Evolutionary conservation across 2,329 filamentous ascomycete species (phyloP).

Genomic region (Fusarium brachygibbosum): DNA sequence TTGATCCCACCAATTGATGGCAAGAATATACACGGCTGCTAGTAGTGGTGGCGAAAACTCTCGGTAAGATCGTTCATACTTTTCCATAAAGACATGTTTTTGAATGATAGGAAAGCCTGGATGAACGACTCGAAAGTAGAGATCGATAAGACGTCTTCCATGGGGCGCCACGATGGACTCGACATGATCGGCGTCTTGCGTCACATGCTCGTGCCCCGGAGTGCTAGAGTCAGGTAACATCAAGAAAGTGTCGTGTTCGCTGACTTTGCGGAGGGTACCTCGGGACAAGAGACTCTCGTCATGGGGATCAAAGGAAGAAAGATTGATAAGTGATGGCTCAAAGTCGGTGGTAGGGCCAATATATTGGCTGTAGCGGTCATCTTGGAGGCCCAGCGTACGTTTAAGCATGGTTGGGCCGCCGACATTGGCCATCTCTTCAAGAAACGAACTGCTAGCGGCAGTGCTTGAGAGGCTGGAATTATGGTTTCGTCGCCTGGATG

Average conservation of each 20-base stretch:
- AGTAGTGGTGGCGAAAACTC: conserved; percentile 83
- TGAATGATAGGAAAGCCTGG: conserved; percentile 86
- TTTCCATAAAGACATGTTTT: conserved; percentile 83
- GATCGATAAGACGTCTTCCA: conserved; percentile 80
- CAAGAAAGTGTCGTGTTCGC: conserved; percentile 82
- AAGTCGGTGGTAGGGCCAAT: conserved; percentile 87
- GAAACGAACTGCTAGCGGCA: conserved; percentile 71
- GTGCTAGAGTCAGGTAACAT: conserved; percentile 82
- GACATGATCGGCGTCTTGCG: conserved; percentile 77
- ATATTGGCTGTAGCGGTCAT: conserved; percentile 84
- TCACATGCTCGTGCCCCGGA: conserved; percentile 77
- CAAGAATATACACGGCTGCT: conserved; percentile 85
- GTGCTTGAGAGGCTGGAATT: conserved; percentile 73
- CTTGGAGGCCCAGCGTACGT: conserved; percentile 80
- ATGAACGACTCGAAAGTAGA: conserved; percentile 86
- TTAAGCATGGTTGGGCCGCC: conserved; percentile 75
- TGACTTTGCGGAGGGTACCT: conserved; percentile 80
- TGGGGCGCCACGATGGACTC: conserved; percentile 82
- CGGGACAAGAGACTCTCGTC: conserved; percentile 82
- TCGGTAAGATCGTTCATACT: conserved; percentile 78
- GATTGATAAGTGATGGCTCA: conserved; percentile 84
- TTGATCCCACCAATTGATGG: conserved; percentile 89
- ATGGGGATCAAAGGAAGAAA: conserved; percentile 83
- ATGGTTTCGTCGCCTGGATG: conserved; percentile 64
- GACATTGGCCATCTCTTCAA: conserved; percentile 79